Conservation (phyloP, 208 protist genomes). For the Trypanosoma boissoni region DNA sequence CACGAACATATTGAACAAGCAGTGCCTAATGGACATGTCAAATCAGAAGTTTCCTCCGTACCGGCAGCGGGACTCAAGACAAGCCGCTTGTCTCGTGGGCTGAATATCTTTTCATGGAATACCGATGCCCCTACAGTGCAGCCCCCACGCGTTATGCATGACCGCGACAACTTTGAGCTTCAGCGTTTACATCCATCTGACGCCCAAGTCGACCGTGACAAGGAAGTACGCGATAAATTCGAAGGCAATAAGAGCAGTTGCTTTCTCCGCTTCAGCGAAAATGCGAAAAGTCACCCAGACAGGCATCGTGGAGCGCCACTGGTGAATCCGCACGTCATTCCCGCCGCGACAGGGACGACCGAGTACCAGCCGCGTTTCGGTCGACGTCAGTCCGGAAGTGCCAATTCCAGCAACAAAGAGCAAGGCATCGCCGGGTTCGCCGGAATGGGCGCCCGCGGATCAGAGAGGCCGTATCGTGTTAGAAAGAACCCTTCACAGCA, state of each 20-base stretch:
- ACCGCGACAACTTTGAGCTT: constrained; percentile 14
- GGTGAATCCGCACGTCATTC: not conserved
- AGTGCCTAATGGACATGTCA: too few relatives aligned
- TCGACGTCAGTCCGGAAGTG: constrained; percentile 2
- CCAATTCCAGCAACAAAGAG: constrained; percentile 16
- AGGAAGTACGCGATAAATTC: constrained; percentile 46
- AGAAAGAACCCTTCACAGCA: not conserved
- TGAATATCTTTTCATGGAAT: constrained; percentile 84
- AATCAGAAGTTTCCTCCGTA: too few relatives aligned
- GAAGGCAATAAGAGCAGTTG: constrained; percentile 39
- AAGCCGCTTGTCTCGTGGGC: constrained; percentile 17
- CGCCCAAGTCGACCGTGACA: constrained; percentile 22
- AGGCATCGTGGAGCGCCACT: not conserved
- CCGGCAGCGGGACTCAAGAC: not conserved
- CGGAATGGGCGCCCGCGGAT: constrained; percentile 12
- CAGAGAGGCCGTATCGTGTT: not conserved
- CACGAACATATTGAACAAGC: too few relatives aligned
- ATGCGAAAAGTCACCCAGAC: constrained; percentile 15
- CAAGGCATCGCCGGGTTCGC: constrained; percentile 24
- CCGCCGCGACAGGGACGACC: not conserved
- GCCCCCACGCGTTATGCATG: not conserved
- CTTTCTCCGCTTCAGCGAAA: constrained; percentile 76
- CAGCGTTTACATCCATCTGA: constrained; percentile 16
- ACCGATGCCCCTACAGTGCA: constrained; percentile 16
- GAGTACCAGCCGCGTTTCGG: too few relatives aligned